Conservation (phyloP, 176 grass and related monocot species). For the Musa acuminata region DNA sequence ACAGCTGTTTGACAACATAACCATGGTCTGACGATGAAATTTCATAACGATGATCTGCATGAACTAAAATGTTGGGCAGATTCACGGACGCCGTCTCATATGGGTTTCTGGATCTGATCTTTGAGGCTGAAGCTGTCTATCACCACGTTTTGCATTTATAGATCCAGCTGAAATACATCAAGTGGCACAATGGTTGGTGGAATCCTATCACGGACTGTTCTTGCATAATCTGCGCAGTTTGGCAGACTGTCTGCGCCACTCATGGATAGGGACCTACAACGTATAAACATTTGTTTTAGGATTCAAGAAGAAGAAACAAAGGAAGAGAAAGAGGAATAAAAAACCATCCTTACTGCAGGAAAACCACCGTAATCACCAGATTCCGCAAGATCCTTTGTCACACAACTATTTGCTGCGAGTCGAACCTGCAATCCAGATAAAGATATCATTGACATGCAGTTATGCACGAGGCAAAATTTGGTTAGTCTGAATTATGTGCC, state of each 20-base stretch:
- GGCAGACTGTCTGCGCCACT: constrained; percentile 6
- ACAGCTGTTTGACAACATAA: too few species aligned
- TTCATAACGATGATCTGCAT: too few species aligned
- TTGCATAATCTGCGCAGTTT: background rate
- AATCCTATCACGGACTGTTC: background rate
- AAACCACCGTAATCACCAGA: constrained; percentile 58
- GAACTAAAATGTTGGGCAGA: too few species aligned
- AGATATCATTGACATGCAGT: background rate
- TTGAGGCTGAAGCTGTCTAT: too few species aligned
- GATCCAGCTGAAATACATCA: too few species aligned
- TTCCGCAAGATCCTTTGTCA: constrained; percentile 40
- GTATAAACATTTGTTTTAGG: too few species aligned
- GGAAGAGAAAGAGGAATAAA: background rate
- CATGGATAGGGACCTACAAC: background rate
- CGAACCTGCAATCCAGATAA: constrained; percentile 30
- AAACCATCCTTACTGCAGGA: constrained; percentile 37
- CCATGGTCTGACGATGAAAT: too few species aligned
- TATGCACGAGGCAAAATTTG: background rate
- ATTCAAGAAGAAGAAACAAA: background rate
- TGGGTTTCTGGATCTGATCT: too few species aligned
- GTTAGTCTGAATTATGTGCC: background rate
- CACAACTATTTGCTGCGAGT: constrained; percentile 49
- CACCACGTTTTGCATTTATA: too few species aligned
- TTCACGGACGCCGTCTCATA: too few species aligned
- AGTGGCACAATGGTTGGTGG: too few species aligned